These are phyloP conservation scores for Chaetoscypha palmicola DNA, from an alignment of 2,329 filamentous ascomycete species.

Conservation along the genomic window DNA sequence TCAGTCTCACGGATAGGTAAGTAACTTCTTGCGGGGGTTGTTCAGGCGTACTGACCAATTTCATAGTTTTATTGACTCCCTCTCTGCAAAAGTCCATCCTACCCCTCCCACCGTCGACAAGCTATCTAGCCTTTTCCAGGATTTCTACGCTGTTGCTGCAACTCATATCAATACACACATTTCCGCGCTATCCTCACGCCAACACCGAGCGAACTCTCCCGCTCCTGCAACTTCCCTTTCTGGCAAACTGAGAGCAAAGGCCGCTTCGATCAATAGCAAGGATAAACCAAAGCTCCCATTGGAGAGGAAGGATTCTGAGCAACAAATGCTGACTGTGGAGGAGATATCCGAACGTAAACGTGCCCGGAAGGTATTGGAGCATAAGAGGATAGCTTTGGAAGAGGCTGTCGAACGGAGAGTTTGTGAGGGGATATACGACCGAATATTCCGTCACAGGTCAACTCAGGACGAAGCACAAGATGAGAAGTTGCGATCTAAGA, in stretches of 20 bases:
- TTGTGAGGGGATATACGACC: constrained; percentile 77
- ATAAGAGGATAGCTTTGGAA: constrained; percentile 70
- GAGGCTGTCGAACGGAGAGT: constrained; percentile 85
- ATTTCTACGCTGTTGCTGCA: constrained; percentile 80
- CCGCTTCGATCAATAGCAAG: constrained; percentile 46
- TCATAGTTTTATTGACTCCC: constrained; percentile 77
- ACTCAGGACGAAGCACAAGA: constrained; percentile 94
- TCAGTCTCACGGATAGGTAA: constrained; percentile 82
- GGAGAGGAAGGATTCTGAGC: constrained; percentile 39
- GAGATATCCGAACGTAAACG: constrained; percentile 77
- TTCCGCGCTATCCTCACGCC: constrained; percentile 65
- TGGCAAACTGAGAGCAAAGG: constrained; percentile 49
- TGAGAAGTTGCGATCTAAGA: constrained; percentile 89
- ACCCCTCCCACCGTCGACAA: constrained; percentile 77
- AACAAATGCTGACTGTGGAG: constrained; percentile 84
- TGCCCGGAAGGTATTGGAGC: constrained; percentile 69
- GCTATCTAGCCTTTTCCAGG: constrained; percentile 82
- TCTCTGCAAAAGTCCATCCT: constrained; percentile 79
- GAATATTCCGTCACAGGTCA: constrained; percentile 84
- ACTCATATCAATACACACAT: constrained; percentile 83
- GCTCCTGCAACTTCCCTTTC: constrained; percentile 48
- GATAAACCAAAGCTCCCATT: constrained; percentile 40
- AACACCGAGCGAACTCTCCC: constrained; percentile 61
- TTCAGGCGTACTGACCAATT: constrained; percentile 18
- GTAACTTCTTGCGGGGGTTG: constrained; percentile 4